Base-by-base conservation (phyloP, 2,329 filamentous ascomycete species). In the Fusarium pseudoanthophilum region DNA sequence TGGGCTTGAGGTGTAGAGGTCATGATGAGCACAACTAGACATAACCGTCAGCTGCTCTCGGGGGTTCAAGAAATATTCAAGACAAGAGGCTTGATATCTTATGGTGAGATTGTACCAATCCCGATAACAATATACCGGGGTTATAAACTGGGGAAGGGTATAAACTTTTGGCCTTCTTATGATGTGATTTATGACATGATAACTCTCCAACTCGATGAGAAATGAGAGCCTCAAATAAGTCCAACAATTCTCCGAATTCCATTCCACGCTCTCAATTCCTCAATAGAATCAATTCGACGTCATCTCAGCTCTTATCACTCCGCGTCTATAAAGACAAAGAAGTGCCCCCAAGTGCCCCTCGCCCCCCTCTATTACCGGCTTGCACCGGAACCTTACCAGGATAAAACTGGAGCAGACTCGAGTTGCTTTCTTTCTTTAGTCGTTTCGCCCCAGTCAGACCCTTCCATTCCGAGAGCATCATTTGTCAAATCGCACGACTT, bases 351-450 rank as follows among this genome's bases (percentile, higher is more conserved):
- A 39, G 37, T 39, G 58, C 72, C 74, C 71, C 69, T 76, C 40
- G 18, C 24, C 32, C 42, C 21, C 24, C 30, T 26, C 74, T 49
- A 71, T 65, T 72, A 28, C 71, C 76, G 76, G 76, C 75, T 77
- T 71, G 65, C 66, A 64, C 73, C 76, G 76, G 76, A 73, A 75
- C 66, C 49, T 69, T 68, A 51, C 59, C 69, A 69, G 74, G 62
- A 59, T 61, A 60, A 77, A 73, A 78, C 61, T 75, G 75, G 73
- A 77, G 71, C 71, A 43, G 66, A 42, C 39, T 67, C 52, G 66
- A 64, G 52, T 65, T 65, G 49, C 58, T 53, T 69, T 51, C 64
- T 69, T 64, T 69, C 34, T 45, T 61, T 62, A 63, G 70, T 71
- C 71, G 67, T 66, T 69, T 69, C 69, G 67, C 58, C 60, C 60